phyloP scores from a whole-genome alignment of 768 basidiomycete genomes.

The Thelephora ganbajun region DNA sequence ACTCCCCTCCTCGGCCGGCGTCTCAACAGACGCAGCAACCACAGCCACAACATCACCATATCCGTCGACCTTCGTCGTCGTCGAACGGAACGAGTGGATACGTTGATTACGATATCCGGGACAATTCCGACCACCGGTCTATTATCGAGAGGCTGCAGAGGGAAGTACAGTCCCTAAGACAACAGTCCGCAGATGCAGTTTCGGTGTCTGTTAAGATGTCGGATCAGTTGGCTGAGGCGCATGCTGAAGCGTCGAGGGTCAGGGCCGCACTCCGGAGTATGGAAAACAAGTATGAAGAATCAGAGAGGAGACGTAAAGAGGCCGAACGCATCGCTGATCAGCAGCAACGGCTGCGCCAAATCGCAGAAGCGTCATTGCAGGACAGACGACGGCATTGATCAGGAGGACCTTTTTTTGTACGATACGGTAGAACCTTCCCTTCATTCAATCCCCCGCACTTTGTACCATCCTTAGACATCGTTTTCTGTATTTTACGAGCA shows the following conservation, averaged over 20 bases:
- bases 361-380: conserved; percentile 36
- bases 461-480: no score
- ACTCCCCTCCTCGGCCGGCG: background rate
- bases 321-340: conserved; percentile 40
- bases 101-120: conserved; percentile 12
- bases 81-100: background rate
- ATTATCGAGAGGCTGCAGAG: conserved; percentile 48
- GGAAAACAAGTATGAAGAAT: conserved; percentile 49
- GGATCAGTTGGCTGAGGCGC: conserved; percentile 54
- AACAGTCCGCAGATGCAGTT: conserved; percentile 56
- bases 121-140: conserved; percentile 18
- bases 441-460: no score
- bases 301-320: conserved; percentile 40
- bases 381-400: conserved; percentile 9
- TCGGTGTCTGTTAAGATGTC: conserved; percentile 50
- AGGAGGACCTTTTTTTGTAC: no score
- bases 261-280: conserved; percentile 38
- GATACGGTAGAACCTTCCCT: no score
- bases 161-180: conserved; percentile 49
- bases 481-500: no score
- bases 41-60: background rate
- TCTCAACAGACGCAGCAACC: background rate
- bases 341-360: conserved; percentile 29
- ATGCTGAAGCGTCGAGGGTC: conserved; percentile 43
- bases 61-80: background rate